Evolutionary conservation across 495 filamentous ascomycete genomes (phyloP).

Genomic region (Tuber microsphaerosporum): DNA sequence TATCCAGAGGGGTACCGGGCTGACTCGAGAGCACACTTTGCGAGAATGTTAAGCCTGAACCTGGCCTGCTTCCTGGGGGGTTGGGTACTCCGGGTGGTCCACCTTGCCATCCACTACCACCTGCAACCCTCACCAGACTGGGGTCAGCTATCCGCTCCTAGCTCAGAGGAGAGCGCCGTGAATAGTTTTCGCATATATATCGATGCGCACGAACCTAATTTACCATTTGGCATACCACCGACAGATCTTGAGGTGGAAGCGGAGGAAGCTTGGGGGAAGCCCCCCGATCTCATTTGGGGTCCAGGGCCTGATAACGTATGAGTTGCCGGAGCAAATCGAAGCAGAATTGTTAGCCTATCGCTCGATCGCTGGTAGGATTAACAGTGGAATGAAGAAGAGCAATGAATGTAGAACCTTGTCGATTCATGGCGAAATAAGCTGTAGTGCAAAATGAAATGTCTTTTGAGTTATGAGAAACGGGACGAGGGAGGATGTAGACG

Average conservation of each 20-base stretch:
- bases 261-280: constrained; percentile 28
- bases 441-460: background rate
- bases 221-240: constrained; percentile 35
- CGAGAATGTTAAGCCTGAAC: constrained; percentile 39
- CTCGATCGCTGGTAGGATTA: constrained; percentile 1
- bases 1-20: constrained; percentile 37
- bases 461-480: background rate
- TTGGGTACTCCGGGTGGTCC: constrained; percentile 40
- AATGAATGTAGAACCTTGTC: constrained; percentile 33
- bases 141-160: constrained; percentile 20
- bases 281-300: constrained; percentile 30
- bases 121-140: constrained; percentile 13
- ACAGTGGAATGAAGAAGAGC: constrained; percentile 12
- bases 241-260: constrained; percentile 18
- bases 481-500: background rate
- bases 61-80: constrained; percentile 30
- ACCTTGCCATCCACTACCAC: constrained; percentile 39
- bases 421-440: constrained; percentile 27
- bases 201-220: constrained; percentile 37
- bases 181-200: constrained; percentile 15
- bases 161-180: constrained; percentile 16
- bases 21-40: constrained; percentile 36
- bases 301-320: constrained; percentile 23
- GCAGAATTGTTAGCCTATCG: constrained; percentile 19
- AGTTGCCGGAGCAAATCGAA: background rate